Evolutionary conservation across 2,329 filamentous ascomycete genomes (phyloP).

Genomic region (Aspergillus sp.): DNA sequence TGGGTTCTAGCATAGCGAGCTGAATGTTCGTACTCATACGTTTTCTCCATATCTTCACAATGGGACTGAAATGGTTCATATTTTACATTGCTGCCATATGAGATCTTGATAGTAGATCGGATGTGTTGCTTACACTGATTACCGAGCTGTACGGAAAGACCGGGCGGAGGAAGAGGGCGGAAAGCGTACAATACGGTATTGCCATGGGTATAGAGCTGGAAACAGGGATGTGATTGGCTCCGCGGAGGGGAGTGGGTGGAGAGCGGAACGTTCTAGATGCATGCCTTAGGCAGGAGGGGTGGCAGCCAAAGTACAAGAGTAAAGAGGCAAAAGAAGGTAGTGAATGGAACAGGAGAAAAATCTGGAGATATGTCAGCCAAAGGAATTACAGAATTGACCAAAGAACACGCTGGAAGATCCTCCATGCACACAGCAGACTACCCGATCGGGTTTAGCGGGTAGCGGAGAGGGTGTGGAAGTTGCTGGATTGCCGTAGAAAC

Average conservation of each 20-base stretch:
- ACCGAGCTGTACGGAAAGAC: background rate
- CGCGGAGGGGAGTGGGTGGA: conserved; percentile 8
- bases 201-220: background rate
- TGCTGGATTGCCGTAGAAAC: conserved; percentile 34
- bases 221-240: conserved; percentile 9
- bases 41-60: background rate
- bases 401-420: conserved; percentile 11
- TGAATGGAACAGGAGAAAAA: background rate
- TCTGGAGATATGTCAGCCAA: background rate
- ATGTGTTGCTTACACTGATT: too few relatives aligned
- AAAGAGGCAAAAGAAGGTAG: background rate
- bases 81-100: too few relatives aligned
- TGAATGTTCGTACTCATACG: conserved; percentile 19
- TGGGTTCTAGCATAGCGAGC: conserved; percentile 32
- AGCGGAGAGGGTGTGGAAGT: conserved; percentile 25
- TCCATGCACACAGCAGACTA: background rate
- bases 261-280: conserved; percentile 31
- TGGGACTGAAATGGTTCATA: too few relatives aligned
- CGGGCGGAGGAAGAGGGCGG: conserved; percentile 5
- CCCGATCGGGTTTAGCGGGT: conserved; percentile 1
- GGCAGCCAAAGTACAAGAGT: background rate
- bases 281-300: conserved; percentile 11
- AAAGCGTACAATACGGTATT: conserved; percentile 5
- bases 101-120: conserved; percentile 3
- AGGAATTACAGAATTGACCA: background rate